phyloP scores from a whole-genome alignment of 768 basidiomycete species.

The Phaeotremella skinneri region DNA sequence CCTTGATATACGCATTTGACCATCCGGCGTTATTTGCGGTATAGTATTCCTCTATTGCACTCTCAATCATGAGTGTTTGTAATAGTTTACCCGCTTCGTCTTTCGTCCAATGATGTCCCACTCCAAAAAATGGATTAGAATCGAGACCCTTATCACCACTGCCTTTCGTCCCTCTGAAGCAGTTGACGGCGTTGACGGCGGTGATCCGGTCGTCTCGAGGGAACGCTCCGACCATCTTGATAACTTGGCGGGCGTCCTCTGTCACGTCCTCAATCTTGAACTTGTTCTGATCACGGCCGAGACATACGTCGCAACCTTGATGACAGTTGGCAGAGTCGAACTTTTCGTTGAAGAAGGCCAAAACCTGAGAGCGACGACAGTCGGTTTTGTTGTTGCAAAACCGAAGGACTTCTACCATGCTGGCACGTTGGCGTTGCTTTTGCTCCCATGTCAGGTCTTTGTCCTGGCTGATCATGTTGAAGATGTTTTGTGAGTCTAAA shows the following conservation, averaged over 20 bases:
- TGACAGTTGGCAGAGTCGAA: constrained; percentile 69
- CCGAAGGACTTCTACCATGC: constrained; percentile 66
- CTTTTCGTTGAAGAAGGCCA: constrained; percentile 80
- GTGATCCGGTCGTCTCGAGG: constrained; percentile 61
- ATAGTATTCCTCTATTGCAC: constrained; percentile 59
- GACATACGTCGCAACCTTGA: constrained; percentile 79
- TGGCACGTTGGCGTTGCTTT: constrained; percentile 65
- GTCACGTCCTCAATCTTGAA: constrained; percentile 63
- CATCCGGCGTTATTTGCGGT: constrained; percentile 54
- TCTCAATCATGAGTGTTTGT: constrained; percentile 58
- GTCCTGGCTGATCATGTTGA: constrained; percentile 62
- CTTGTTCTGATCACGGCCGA: constrained; percentile 55
- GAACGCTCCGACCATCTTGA: constrained; percentile 61
- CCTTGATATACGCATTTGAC: constrained; percentile 52
- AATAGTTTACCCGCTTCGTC: constrained; percentile 66
- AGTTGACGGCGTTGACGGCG: constrained; percentile 60
- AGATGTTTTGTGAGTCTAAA: constrained; percentile 60
- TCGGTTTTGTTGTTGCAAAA: constrained; percentile 78
- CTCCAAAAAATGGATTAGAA: constrained; percentile 58
- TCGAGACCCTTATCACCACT: constrained; percentile 58
- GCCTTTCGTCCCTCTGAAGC: constrained; percentile 65
- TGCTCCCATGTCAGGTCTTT: constrained; percentile 59
- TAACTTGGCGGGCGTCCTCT: constrained; percentile 58
- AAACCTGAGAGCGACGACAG: constrained; percentile 82
- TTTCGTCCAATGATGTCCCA: constrained; percentile 56